These are phyloP conservation scores for Astrocystis sublimbata DNA, from an alignment of 495 filamentous ascomycete genomes.

Conservation along the genomic window DNA sequence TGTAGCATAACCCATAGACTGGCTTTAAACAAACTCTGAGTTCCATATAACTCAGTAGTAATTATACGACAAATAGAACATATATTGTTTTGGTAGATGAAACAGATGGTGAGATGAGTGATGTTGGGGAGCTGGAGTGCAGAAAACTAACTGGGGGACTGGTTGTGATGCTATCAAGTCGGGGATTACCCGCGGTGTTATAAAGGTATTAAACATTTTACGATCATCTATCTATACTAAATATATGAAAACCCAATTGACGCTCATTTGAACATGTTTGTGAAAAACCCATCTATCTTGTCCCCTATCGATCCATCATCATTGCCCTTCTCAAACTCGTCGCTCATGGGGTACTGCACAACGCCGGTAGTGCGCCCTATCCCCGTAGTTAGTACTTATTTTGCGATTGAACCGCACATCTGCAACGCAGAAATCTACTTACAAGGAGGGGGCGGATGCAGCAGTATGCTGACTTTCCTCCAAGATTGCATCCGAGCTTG, in stretches of 20 bases:
- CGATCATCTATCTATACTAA: too few species aligned
- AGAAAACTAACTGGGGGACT: neutral
- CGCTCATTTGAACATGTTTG: too few species aligned
- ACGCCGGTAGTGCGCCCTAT: neutral
- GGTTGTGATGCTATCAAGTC: neutral
- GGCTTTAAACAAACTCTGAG: too few species aligned
- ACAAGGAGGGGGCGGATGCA: constrained; percentile 9
- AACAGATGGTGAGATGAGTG: neutral
- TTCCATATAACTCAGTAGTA: too few species aligned
- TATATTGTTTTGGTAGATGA: too few species aligned
- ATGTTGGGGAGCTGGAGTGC: neutral
- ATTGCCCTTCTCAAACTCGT: neutral
- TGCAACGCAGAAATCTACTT: neutral
- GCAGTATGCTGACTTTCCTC: neutral
- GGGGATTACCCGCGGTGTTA: too few species aligned
- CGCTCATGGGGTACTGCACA: neutral
- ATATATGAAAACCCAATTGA: too few species aligned
- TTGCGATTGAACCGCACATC: neutral
- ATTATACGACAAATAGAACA: too few species aligned
- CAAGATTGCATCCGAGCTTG: neutral
- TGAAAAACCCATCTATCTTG: too few species aligned
- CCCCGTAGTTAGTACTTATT: neutral
- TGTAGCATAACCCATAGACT: too few species aligned
- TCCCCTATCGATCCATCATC: too few species aligned
- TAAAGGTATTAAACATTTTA: too few species aligned